phyloP scores from a whole-genome alignment of 495 filamentous ascomycete species.

The Letharia lupina region DNA sequence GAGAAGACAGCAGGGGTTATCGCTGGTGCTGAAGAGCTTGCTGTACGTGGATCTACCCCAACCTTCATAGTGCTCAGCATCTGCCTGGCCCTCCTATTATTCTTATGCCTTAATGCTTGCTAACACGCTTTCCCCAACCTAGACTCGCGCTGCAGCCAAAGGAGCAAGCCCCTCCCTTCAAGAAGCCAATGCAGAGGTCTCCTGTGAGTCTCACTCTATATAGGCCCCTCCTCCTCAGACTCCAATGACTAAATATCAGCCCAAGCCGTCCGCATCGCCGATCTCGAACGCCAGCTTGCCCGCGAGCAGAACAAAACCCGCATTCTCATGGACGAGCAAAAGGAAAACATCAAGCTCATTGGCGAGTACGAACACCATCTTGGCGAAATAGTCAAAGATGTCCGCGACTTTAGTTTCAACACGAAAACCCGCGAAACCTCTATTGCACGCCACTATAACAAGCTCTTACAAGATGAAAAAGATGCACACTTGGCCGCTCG shows the following conservation, averaged over 20 bases:
- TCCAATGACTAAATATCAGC: neutral
- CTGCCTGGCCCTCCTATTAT: constrained; percentile 2
- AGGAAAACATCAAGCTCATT: constrained; percentile 46
- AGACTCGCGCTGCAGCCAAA: constrained; percentile 40
- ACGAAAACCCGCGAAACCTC: constrained; percentile 51
- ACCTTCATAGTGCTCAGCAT: neutral
- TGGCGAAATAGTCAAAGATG: constrained; percentile 50
- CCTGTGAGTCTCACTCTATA: constrained; percentile 28
- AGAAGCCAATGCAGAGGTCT: constrained; percentile 43
- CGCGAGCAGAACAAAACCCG: constrained; percentile 41
- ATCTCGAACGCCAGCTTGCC: constrained; percentile 45
- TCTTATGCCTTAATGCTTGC: neutral
- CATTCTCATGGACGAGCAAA: constrained; percentile 41
- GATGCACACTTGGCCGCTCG: constrained; percentile 49
- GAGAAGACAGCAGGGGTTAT: constrained; percentile 69
- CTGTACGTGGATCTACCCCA: constrained; percentile 34
- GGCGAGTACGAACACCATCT: constrained; percentile 50
- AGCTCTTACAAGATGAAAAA: constrained; percentile 49
- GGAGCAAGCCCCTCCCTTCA: constrained; percentile 36
- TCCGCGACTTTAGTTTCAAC: constrained; percentile 53
- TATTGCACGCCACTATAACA: constrained; percentile 53
- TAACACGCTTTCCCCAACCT: neutral
- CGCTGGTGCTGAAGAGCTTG: constrained; percentile 53
- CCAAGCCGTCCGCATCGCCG: constrained; percentile 41
- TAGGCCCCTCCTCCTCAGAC: neutral